These are phyloP conservation scores for Solanum clarkiae DNA, from an alignment of 257 asterid species.

Conservation along the genomic window DNA sequence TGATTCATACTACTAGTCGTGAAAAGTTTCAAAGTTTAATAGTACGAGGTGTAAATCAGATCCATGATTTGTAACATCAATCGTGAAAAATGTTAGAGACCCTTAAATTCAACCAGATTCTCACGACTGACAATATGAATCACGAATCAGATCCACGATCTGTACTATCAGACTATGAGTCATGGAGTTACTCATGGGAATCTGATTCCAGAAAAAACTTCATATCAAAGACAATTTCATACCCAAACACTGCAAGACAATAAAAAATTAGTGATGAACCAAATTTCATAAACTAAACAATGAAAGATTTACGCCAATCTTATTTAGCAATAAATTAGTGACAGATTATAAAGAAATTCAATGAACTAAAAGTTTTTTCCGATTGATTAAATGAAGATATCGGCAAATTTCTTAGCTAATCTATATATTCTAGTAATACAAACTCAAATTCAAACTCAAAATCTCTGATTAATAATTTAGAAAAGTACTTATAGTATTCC, in stretches of 20 bases:
- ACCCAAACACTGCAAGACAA: neutral
- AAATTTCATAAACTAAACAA: neutral
- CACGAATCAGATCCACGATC: no score
- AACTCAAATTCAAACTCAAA: neutral
- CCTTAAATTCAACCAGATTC: no score
- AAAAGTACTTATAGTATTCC: no score
- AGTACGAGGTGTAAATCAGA: no score
- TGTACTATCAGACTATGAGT: no score
- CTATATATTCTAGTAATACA: neutral
- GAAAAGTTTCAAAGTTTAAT: no score
- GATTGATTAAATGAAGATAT: neutral
- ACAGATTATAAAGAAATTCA: neutral
- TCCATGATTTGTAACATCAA: no score
- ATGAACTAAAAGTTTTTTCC: neutral
- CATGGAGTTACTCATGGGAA: no score
- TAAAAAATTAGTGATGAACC: neutral
- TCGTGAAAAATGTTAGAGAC: no score
- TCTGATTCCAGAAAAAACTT: neutral
- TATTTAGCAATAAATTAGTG: neutral
- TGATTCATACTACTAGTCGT: no score
- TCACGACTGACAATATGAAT: no score
- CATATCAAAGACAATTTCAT: neutral
- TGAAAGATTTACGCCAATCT: neutral
- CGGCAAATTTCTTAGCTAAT: neutral
- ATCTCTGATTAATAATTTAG: no score